phyloP scores from a whole-genome alignment of 306 rosid species.

The Pyrus betulifolia region DNA sequence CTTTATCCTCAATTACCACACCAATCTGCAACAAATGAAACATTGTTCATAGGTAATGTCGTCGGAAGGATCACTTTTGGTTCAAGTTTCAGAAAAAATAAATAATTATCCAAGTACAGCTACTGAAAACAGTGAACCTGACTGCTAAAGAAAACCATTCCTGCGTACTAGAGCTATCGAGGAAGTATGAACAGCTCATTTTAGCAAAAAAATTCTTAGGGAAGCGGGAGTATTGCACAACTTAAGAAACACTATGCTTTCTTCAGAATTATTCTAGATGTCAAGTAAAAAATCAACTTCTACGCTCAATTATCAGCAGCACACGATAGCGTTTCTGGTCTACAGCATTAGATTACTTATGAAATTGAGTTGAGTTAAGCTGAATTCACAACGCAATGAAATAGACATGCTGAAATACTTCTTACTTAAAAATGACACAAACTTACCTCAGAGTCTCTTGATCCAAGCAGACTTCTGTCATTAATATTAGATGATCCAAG shows the following conservation, averaged over 20 bases:
- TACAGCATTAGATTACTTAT: background rate
- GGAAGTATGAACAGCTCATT: background rate
- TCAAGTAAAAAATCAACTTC: background rate
- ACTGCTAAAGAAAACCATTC: background rate
- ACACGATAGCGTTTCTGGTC: background rate
- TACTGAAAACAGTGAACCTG: background rate
- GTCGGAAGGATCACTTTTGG: background rate
- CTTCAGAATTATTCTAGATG: background rate
- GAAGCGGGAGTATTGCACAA: background rate
- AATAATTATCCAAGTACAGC: background rate
- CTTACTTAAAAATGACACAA: background rate
- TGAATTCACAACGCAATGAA: background rate
- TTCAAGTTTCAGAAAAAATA: background rate
- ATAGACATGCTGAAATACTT: background rate
- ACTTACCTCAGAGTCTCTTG: slow-evolving; percentile 46
- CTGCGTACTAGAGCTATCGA: background rate
- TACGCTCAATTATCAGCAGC: background rate
- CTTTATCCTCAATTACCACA: slow-evolving; percentile 39
- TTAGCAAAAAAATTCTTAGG: background rate
- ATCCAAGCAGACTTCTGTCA: slow-evolving; percentile 48
- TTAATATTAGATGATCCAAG: slow-evolving; percentile 50
- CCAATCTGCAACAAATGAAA: slow-evolving; percentile 28
- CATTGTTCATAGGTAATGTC: background rate
- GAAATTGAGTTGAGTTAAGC: background rate
- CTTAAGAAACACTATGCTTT: background rate